Evolutionary conservation across 2,329 filamentous ascomycete genomes (phyloP), one percentile per base, ranked within the genome.

Genomic region (Zymoseptoria ardabiliae): DNA sequence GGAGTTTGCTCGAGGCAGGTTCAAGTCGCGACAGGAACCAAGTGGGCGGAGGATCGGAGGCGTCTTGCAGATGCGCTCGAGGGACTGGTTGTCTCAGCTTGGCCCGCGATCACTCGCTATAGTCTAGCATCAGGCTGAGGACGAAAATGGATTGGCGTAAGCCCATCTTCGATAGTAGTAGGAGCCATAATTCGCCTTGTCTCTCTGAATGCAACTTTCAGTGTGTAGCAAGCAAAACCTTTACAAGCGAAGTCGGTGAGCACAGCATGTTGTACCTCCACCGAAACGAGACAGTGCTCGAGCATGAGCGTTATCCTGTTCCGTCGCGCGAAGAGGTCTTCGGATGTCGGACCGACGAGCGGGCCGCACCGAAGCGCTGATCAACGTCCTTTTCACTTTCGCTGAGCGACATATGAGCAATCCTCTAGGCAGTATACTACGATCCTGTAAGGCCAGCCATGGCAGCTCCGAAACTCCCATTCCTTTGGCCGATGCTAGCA

Each of bases 401-500:
- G 17, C 8, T n/a, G 13, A 45, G 17, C 35, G 11, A 45, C 35
- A 17, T 28, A 28, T 45, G 13, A 45, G 35, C 35, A 45, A 6
- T n/a, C 17, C 35, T n/a, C 4, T 45, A 41, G 13, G 17, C 35
- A 45, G 35, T 13, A 45, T 45, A 45, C 35, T 45, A 45, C 35
- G 7, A 28, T 28, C 25, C 7, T 28, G 25, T 28, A 8, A 28
- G 25, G 25, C 25, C 25, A 28, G n/a, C 17, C 4, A 79, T 79
- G 77, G 73, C 77, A 19, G 67, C 73, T 51, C 77, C 77, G 13
- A 74, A 75, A 50, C 67, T 80, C 52, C 75, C 76, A 23, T 79
- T 79, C 64, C 70, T 79, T 50, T 79, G 77, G 74, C 77, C 78
- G 0, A 73, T 76, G 66, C 69, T 80, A 52, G 77, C 73, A 55